phyloP scores from a whole-genome alignment of 2,329 filamentous ascomycete genomes.

The Annulohypoxylon truncatum region DNA sequence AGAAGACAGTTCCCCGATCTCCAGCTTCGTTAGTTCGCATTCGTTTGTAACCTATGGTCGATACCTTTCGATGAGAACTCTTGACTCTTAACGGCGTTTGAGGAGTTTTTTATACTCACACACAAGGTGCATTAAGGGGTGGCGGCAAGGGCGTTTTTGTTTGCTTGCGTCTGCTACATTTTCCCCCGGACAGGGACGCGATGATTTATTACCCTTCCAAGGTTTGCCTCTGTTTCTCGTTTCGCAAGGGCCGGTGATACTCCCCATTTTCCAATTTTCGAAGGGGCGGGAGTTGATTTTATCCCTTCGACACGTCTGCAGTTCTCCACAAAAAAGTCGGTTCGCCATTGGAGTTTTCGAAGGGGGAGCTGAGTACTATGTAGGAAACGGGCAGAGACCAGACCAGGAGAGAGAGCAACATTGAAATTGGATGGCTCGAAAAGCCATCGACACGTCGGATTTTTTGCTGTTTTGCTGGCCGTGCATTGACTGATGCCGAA shows the following conservation, averaged over 20 bases:
- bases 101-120: constrained; percentile 14
- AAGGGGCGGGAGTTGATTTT: constrained; percentile 11
- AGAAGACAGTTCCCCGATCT: constrained; percentile 70
- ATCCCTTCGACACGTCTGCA: constrained; percentile 17
- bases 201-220: neutral
- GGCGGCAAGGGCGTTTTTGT: constrained; percentile 22
- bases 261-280: neutral
- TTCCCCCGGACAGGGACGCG: constrained; percentile 11
- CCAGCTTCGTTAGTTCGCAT: constrained; percentile 59
- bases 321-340: constrained; percentile 23
- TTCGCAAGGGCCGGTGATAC: constrained; percentile 6
- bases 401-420: constrained; percentile 2
- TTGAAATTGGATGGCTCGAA: neutral
- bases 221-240: neutral
- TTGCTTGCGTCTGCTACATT: neutral
- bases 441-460: constrained; percentile 1
- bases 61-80: constrained; percentile 10
- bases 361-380: neutral
- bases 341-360: constrained; percentile 19
- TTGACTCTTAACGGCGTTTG: constrained; percentile 25
- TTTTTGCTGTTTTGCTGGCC: neutral
- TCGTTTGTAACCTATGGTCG: constrained; percentile 1
- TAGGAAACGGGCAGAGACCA: neutral
- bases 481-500: constrained; percentile 11
- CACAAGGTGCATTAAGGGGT: constrained; percentile 29